phyloP scores from a whole-genome alignment of 768 basidiomycete genomes.

The Gymnopilus junonius region DNA sequence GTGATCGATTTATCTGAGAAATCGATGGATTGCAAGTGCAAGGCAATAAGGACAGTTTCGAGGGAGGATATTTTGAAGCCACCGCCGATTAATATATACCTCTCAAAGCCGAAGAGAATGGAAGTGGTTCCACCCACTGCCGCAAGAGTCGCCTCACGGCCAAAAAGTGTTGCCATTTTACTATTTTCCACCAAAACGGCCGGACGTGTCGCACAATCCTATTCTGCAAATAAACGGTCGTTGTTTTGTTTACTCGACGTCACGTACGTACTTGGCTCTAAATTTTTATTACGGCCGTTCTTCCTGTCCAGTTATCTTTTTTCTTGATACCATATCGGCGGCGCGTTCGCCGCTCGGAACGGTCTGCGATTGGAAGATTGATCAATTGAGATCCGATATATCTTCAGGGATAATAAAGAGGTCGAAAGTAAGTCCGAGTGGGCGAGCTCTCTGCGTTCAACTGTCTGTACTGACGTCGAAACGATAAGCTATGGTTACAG shows the following conservation, averaged over 20 bases:
- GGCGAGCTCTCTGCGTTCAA: neutral
- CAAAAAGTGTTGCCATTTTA: constrained; percentile 5
- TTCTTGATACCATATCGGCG: neutral
- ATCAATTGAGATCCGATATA: neutral
- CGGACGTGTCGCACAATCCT: neutral
- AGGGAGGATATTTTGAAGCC: neutral
- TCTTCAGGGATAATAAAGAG: neutral
- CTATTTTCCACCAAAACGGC: neutral
- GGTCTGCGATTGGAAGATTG: too few species aligned
- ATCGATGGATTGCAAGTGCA: neutral
- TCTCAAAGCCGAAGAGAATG: neutral
- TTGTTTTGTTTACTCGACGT: constrained; percentile 4
- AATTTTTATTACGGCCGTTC: neutral
- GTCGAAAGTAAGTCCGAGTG: constrained; percentile 1
- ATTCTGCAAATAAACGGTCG: neutral
- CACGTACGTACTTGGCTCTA: neutral
- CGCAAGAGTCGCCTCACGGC: neutral
- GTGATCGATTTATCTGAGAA: constrained; percentile 1
- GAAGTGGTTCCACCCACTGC: constrained; percentile 8
- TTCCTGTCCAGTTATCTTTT: neutral
- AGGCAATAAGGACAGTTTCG: neutral
- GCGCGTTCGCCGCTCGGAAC: neutral
- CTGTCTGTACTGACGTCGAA: neutral
- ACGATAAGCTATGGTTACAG: neutral
- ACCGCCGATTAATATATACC: neutral